A percentile compares a stretch with the other conserved stretches of the same genome.
Evolutionary conservation across 164 flowering plant species (phyloP).

Genomic region (Paratinospora sagittata): DNA sequence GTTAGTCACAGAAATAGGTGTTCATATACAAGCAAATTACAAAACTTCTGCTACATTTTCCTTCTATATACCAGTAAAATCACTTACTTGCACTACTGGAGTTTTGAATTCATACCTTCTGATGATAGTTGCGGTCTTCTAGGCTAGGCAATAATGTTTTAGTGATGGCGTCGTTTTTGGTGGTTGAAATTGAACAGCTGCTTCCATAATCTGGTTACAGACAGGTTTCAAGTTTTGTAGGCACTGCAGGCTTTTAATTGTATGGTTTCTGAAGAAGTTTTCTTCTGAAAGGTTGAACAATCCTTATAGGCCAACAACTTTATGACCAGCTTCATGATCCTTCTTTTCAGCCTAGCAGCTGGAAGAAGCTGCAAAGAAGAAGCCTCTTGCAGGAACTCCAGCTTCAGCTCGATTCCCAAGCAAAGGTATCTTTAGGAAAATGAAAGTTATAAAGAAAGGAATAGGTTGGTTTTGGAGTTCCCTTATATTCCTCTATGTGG

Average conservation of each 20-base stretch:
- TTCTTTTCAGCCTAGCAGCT: slow-evolving; percentile 14
- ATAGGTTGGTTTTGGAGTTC: slow-evolving; percentile 9
- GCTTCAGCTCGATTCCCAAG: slow-evolving; percentile 20
- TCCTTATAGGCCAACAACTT: slow-evolving; percentile 24
- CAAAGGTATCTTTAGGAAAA: slow-evolving; percentile 17
- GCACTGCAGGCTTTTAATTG: slow-evolving; percentile 23
- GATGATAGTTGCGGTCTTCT: slow-evolving; percentile 32
- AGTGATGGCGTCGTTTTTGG: slow-evolving; percentile 19
- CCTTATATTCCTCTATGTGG: not conserved
- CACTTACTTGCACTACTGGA: slow-evolving; percentile 9
- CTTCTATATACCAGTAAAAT: slow-evolving; percentile 13
- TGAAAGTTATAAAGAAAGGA: slow-evolving; percentile 21
- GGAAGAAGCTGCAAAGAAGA: slow-evolving; percentile 24
- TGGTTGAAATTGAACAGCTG: slow-evolving; percentile 26
- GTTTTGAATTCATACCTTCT: slow-evolving; percentile 30
- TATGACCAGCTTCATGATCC: slow-evolving; percentile 20
- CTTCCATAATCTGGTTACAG: slow-evolving; percentile 29
- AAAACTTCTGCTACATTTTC: slow-evolving; percentile 23
- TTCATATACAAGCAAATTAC: slow-evolving; percentile 21
- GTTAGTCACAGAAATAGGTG: not conserved
- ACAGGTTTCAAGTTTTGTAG: slow-evolving; percentile 26
- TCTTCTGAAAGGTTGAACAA: slow-evolving; percentile 16
- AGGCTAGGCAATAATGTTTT: slow-evolving; percentile 23
- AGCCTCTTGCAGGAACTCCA: slow-evolving; percentile 14
- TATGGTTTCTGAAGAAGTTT: slow-evolving; percentile 25